Evolutionary conservation across 1,284 basidiomycete genomes (phyloP), one percentile per base, ranked within the genome.

Genomic region (Xanthoconium separans): DNA sequence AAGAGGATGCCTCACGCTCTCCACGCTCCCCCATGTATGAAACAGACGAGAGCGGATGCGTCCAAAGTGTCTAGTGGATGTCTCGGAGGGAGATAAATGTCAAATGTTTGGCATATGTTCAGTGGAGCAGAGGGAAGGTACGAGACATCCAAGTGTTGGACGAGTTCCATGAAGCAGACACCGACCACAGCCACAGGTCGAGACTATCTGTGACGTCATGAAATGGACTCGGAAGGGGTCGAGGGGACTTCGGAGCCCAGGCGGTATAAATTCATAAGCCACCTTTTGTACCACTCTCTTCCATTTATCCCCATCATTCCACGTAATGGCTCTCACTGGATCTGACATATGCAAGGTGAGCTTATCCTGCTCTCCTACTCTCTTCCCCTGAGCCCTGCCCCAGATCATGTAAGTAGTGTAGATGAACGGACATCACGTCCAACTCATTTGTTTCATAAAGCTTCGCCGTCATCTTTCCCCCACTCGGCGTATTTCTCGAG

Each of bases 1-100:
- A 36, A 44, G 24, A n/a, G 44, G 50, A 22, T 16, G 68, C 56
- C 85, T 76, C 64, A 89, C 88, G 81, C 70, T 62, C 82, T 74
- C 89, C 89, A 92, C 34, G 89, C 90, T 39, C 89, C 89, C 34
- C 90, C 90, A 62, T 91, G 89, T 16, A 91, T 73, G 61, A 88
- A 89, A 56, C 80, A 79, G 52, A 85, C 61, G 54, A 83, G 65
- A 44, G 72, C 70, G 50, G 58, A 44, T 6, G 53, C n/a, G 3
- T 33, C 18, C 10, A 41, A 15, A 12, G 43, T 12, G 15, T 56
- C 51, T 36, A 31, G 37, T 1, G 43, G 18, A 15, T 48, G 13
- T 16, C 43, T 47, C 24, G 6, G 6, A 27, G 76, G 73, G 27
- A 75, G 46, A 65, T 83, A 77, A 1, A 81, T 44, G 61, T 87